Evolutionary conservation across 2,329 filamentous ascomycete species (phyloP).

Genomic region (Knoxdaviesia proteae): DNA sequence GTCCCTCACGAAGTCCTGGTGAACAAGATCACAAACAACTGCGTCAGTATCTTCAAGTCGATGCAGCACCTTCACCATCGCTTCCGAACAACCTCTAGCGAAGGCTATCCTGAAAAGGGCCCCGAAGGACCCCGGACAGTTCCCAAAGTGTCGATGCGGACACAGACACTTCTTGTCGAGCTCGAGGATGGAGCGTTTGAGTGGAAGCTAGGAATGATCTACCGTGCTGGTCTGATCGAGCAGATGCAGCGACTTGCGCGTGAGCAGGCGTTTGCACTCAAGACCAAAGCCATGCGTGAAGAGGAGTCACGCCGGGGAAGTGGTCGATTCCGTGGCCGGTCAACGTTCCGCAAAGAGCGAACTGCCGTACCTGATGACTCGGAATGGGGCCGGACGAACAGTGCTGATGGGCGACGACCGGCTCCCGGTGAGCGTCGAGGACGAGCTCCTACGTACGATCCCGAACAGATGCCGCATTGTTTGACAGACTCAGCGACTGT

Average conservation of each 20-base stretch:
- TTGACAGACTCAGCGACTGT: conserved; percentile 1
- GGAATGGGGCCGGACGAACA: conserved; percentile 21
- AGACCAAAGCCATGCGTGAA: conserved; percentile 65
- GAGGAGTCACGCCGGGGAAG: conserved; percentile 37
- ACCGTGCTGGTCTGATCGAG: conserved; percentile 70
- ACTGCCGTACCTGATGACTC: conserved; percentile 7
- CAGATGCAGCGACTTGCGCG: conserved; percentile 77
- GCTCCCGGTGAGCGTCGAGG: conserved; percentile 2
- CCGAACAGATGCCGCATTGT: conserved; percentile 35
- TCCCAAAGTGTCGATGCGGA: conserved; percentile 66
- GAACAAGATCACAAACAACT: conserved; percentile 81
- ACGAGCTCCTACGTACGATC: conserved; percentile 46
- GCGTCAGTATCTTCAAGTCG: conserved; percentile 72
- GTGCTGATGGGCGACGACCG: conserved; percentile 20
- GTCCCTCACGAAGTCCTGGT: conserved; percentile 84
- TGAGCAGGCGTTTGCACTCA: conserved; percentile 75
- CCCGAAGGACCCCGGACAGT: conserved; percentile 74
- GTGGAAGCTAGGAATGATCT: conserved; percentile 91
- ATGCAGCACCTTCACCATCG: conserved; percentile 81
- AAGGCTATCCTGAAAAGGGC: conserved; percentile 61
- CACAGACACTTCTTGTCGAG: conserved; percentile 69
- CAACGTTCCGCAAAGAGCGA: neutral
- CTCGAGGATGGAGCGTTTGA: conserved; percentile 93
- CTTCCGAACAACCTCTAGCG: conserved; percentile 69
- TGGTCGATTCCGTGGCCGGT: conserved; percentile 29